Evolutionary conservation across 371 early-diverging fungal species (phyloP).

Genomic region (Thermomucor indicae-seudaticae): DNA sequence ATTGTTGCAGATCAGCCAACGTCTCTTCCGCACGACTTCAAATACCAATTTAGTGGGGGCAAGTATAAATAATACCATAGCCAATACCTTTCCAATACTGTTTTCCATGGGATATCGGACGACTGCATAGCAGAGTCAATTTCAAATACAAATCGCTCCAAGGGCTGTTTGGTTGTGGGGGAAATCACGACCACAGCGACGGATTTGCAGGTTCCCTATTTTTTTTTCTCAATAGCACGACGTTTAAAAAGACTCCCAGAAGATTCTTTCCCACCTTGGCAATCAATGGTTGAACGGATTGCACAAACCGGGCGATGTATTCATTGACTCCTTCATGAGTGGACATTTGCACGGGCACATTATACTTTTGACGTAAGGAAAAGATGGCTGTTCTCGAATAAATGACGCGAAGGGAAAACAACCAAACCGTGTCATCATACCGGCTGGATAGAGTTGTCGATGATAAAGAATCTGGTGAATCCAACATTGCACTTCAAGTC

Average conservation of each 20-base stretch:
- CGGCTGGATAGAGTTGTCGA: slow-evolving; percentile 48
- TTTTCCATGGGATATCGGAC: slow-evolving; percentile 2
- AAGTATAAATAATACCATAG: too few species aligned
- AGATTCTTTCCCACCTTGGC: slow-evolving; percentile 26
- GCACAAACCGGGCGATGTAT: slow-evolving; percentile 45
- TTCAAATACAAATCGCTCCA: slow-evolving; percentile 56
- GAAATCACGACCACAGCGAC: slow-evolving; percentile 33
- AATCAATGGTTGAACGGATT: slow-evolving; percentile 35
- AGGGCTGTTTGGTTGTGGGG: slow-evolving; percentile 6
- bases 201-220: slow-evolving; percentile 31
- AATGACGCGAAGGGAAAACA: too few species aligned
- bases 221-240: neutral
- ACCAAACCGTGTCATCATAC: slow-evolving; percentile 12
- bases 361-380: slow-evolving; percentile 41
- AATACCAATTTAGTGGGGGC: neutral
- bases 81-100: slow-evolving; percentile 8
- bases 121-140: slow-evolving; percentile 22
- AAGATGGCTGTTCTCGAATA: slow-evolving; percentile 27
- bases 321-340: slow-evolving; percentile 39
- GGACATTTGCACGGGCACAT: slow-evolving; percentile 45
- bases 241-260: neutral
- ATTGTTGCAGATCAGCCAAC: slow-evolving; percentile 31
- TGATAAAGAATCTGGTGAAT: slow-evolving; percentile 53
- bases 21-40: slow-evolving; percentile 14
- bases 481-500: slow-evolving; percentile 47